These are phyloP conservation scores for Fusarium sp. DNA, from an alignment of 2,329 filamentous ascomycete genomes.

Conservation along the genomic window DNA sequence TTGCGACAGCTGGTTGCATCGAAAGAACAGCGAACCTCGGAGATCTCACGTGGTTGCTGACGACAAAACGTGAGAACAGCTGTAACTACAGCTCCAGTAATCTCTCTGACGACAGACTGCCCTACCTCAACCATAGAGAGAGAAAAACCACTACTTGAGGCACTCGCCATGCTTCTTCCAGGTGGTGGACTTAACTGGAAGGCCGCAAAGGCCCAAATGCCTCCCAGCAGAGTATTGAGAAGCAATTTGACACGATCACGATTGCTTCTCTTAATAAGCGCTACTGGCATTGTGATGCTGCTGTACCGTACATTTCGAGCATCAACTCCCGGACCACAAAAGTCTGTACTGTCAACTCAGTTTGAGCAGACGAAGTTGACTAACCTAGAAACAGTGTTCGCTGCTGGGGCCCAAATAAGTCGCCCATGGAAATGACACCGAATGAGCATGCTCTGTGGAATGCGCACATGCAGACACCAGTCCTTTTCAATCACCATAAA, in stretches of 20 bases:
- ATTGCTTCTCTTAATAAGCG: slow-evolving; percentile 78
- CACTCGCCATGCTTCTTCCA: slow-evolving; percentile 82
- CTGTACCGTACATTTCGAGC: slow-evolving; percentile 89
- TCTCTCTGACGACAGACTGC: slow-evolving; percentile 26
- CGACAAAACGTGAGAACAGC: slow-evolving; percentile 15
- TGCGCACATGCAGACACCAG: slow-evolving; percentile 88
- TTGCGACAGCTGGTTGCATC: slow-evolving; percentile 10
- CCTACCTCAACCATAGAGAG: slow-evolving; percentile 24
- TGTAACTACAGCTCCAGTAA: slow-evolving; percentile 12
- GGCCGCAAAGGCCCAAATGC: slow-evolving; percentile 82
- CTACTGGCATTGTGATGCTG: slow-evolving; percentile 79
- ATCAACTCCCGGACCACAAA: slow-evolving; percentile 89
- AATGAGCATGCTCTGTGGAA: slow-evolving; percentile 95
- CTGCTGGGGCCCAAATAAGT: slow-evolving; percentile 94
- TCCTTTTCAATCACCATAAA: slow-evolving; percentile 95
- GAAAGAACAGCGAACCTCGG: slow-evolving; percentile 2
- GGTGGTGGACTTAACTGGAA: slow-evolving; percentile 94
- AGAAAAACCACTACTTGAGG: slow-evolving; percentile 37
- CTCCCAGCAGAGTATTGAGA: slow-evolving; percentile 79
- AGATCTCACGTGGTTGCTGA: slow-evolving; percentile 22
- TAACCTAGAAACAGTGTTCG: slow-evolving; percentile 77
- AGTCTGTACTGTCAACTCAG: slow-evolving; percentile 63
- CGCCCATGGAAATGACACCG: slow-evolving; percentile 94
- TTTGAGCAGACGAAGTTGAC: slow-evolving; percentile 43
- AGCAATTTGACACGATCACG: slow-evolving; percentile 80